Percentiles rank a stretch among this genome's conserved stretches.
Evolutionary conservation across 2,329 filamentous ascomycete species (phyloP).

Genomic region (Zymoseptoria ardabiliae): DNA sequence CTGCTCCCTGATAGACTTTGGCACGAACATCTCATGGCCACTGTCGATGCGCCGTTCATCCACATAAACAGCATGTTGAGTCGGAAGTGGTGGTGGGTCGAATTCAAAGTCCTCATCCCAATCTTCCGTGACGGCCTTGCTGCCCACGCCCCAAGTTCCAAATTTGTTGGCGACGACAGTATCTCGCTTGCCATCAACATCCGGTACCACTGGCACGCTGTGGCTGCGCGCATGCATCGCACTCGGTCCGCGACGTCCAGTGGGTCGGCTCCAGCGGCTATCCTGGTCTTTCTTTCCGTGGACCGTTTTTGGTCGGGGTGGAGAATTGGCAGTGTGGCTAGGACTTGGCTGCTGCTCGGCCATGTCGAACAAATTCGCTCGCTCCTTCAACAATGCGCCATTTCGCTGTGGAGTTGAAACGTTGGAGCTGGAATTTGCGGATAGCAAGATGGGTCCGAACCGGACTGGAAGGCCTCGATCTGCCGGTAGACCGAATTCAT

Average conservation of each 20-base stretch:
- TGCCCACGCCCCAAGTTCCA: conserved; percentile 74
- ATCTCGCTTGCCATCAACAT: conserved; percentile 48
- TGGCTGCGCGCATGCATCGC: conserved; percentile 70
- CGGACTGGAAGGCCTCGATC: conserved; percentile 16
- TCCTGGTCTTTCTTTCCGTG: conserved; percentile 69
- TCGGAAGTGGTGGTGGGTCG: conserved; percentile 37
- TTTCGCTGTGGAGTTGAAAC: conserved; percentile 33
- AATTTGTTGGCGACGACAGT: conserved; percentile 59
- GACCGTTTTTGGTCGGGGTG: conserved; percentile 64
- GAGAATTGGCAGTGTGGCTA: conserved; percentile 53
- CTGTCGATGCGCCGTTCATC: conserved; percentile 39
- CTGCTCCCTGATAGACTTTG: conserved; percentile 69
- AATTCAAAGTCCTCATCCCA: conserved; percentile 91
- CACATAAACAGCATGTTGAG: conserved; percentile 31
- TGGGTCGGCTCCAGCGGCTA: conserved; percentile 59
- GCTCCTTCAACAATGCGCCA: conserved; percentile 32
- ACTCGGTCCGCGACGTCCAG: conserved; percentile 60
- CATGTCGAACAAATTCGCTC: conserved; percentile 61
- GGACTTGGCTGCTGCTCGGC: conserved; percentile 57
- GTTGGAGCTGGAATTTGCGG: conserved; percentile 25
- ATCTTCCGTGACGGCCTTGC: conserved; percentile 73
- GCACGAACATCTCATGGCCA: conserved; percentile 58
- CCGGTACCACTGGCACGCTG: conserved; percentile 66
- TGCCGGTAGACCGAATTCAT: not conserved
- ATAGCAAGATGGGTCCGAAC: conserved; percentile 18